These are phyloP conservation scores for Cladosporium sp. DNA, from an alignment of 2,329 filamentous ascomycete species.

Conservation along the genomic window DNA sequence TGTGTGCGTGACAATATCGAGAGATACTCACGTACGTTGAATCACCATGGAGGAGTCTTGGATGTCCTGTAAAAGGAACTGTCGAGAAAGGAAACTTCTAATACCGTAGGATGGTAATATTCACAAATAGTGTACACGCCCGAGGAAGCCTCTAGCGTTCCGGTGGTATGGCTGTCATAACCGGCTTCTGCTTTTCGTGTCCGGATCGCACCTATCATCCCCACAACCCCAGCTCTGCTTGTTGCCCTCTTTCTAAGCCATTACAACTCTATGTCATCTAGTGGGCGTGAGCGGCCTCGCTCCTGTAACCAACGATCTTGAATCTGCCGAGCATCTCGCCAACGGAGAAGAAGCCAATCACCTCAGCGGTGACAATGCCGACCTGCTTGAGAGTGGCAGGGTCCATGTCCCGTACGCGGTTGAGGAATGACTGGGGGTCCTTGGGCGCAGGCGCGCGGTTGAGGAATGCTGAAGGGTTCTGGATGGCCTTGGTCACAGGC, in stretches of 20 bases:
- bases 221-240: conserved; percentile 1
- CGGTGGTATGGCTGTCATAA: conserved; percentile 8
- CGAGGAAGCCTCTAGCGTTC: conserved; percentile 18
- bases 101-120: conserved; percentile 21
- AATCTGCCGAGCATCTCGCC: conserved; percentile 95
- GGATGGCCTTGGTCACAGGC: conserved; percentile 68
- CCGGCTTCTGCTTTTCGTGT: not conserved
- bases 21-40: not conserved
- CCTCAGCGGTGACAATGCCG: conserved; percentile 80
- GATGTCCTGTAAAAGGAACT: not conserved
- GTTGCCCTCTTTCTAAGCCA: not conserved
- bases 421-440: conserved; percentile 58
- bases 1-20: not conserved
- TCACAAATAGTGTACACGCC: conserved; percentile 22
- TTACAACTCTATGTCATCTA: conserved; percentile 11
- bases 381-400: conserved; percentile 69
- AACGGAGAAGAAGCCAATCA: conserved; percentile 94
- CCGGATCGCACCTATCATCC: conserved; percentile 1
- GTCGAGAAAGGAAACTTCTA: conserved; percentile 18
- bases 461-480: conserved; percentile 66
- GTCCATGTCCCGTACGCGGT: conserved; percentile 68
- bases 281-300: conserved; percentile 28
- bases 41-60: not conserved
- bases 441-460: conserved; percentile 50
- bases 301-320: conserved; percentile 87